Percentiles rank a stretch among this genome's conserved stretches.
These are phyloP conservation scores for Diaporthe sp. DNA, from an alignment of 2,329 filamentous ascomycete genomes.

Conservation along the genomic window DNA sequence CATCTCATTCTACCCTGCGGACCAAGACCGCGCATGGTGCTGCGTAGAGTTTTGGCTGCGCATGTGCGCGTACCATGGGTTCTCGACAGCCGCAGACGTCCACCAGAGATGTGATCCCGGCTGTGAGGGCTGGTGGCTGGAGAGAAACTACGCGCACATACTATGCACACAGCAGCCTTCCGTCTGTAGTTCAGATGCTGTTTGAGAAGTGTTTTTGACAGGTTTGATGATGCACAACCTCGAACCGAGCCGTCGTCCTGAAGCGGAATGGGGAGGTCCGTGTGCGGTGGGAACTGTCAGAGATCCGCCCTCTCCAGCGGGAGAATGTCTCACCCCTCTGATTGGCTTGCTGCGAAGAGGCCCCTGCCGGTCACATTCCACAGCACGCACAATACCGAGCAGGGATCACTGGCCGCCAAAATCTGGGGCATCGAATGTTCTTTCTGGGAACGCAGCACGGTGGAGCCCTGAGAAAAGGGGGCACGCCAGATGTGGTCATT, in stretches of 20 bases:
- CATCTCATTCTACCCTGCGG: background rate
- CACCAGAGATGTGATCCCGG: background rate
- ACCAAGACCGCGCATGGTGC: background rate
- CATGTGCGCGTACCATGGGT: background rate
- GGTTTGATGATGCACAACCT: constrained; percentile 29
- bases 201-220: constrained; percentile 33
- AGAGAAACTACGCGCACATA: background rate
- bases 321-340: constrained; percentile 29
- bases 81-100: background rate
- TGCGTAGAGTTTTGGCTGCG: background rate
- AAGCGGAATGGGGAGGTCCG: constrained; percentile 32
- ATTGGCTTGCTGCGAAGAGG: constrained; percentile 7
- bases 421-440: constrained; percentile 35
- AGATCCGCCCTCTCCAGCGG: constrained; percentile 29
- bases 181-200: constrained; percentile 15
- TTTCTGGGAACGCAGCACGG: background rate
- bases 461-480: constrained; percentile 30
- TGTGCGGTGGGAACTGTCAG: constrained; percentile 28
- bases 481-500: constrained; percentile 29
- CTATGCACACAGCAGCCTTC: background rate
- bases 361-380: constrained; percentile 33
- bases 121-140: background rate
- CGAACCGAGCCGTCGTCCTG: constrained; percentile 31
- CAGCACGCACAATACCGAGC: constrained; percentile 22
- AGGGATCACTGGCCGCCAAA: constrained; percentile 20